Evolutionary conservation across 805 yeast genomes (phyloP).

Genomic region (Kuraishia cidri): DNA sequence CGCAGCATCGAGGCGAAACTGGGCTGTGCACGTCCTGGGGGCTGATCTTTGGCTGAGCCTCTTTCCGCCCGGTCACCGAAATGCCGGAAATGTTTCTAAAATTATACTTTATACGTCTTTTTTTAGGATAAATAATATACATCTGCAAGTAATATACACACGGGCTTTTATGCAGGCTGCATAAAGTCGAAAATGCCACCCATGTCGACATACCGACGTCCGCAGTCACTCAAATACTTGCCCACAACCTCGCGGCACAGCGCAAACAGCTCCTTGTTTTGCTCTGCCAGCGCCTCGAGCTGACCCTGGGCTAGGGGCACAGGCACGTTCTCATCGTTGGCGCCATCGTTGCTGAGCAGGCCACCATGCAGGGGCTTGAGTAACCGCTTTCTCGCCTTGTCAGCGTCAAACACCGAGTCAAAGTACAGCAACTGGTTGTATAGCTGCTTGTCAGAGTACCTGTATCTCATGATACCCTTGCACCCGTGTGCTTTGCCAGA

Average conservation of each 20-base stretch:
- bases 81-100: no score
- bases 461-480: constrained; percentile 75
- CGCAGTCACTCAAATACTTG: constrained; percentile 72
- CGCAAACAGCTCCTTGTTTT: constrained; percentile 56
- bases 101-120: no score
- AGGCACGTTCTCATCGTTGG: constrained; percentile 11
- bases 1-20: no score
- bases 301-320: constrained; percentile 34
- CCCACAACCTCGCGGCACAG: constrained; percentile 49
- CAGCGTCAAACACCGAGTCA: constrained; percentile 72
- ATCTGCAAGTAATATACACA: no score
- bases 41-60: no score
- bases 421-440: constrained; percentile 83
- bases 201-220: constrained; percentile 86
- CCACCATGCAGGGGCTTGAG: constrained; percentile 43
- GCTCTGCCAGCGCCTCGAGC: constrained; percentile 69
- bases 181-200: constrained; percentile 65
- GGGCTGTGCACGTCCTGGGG: no score
- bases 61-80: no score
- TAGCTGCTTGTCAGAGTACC: constrained; percentile 68
- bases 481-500: constrained; percentile 55
- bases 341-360: constrained; percentile 1
- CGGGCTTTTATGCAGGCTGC: no score
- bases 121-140: no score
- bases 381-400: constrained; percentile 52